Base-by-base conservation (phyloP, 148 eudicot genomes). In the Fagopyrum homotropicum region DNA sequence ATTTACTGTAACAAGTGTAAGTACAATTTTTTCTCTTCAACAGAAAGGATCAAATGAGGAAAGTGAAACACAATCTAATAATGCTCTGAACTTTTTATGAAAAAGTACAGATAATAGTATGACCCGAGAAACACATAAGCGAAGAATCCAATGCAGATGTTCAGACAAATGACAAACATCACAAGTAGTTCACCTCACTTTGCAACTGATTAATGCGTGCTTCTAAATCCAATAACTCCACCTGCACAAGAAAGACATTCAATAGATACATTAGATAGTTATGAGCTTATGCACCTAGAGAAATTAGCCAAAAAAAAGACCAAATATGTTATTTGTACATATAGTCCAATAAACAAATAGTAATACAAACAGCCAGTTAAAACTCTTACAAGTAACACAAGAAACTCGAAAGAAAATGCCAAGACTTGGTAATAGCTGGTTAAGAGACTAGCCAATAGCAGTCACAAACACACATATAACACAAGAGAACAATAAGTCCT, bases 181-280 rank as follows among this genome's bases (percentile, higher is more conserved):
- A 19, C 47, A 75, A 74, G 10, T 54, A 49, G 2, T 56, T 80
- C 72, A 95, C 97, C 96, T 68, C 75, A 69, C 77, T 87, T 64
- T 79, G 89, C 87, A 95, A 75, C 75, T 73, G 89, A 35, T 9
- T 73, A 73, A 95, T 84, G 75, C 89, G 90, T 57, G 82, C 86
- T 16, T 54, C 77, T 81, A 92, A 82, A 77, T 85, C 84, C 35
- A 85, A 82, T 45, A 90, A 9, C 85, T 95, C 97, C 51, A 82
- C 94, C 99, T 95, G 94, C 75, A 88, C 26, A 70, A n/a, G 7
- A 17, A 69, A 69, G 72, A 69, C 9, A 63, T 11, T 29, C 2
- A 29, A 30, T 29, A 57, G 2, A 57, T 22, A 19, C 44, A 63
- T 63, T 30, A 63, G 44, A 63, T 12, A 30, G 9, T 73, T 12